phyloP scores from a whole-genome alignment of 139 green algal genomes.

The Deuterostichococcus epilithicus region DNA sequence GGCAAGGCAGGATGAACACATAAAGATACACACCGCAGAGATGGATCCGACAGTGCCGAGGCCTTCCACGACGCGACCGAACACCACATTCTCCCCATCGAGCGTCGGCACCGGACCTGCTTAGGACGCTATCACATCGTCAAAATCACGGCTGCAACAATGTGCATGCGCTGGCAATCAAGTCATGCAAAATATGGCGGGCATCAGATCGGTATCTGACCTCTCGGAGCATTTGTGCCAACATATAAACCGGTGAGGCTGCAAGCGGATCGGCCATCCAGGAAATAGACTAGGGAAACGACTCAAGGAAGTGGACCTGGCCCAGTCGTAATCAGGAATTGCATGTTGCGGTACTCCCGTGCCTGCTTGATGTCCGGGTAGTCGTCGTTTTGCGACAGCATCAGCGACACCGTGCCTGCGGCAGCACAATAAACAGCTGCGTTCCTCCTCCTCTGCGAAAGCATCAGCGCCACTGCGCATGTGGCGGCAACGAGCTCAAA shows the following conservation, averaged over 20 bases:
- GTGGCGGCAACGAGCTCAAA: not conserved
- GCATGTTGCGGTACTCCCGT: not conserved
- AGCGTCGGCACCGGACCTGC: slow-evolving; percentile 60
- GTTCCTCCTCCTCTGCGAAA: not conserved
- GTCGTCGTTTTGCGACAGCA: slow-evolving; percentile 57
- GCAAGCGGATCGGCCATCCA: no score
- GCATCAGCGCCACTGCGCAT: not conserved
- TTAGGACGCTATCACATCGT: not conserved
- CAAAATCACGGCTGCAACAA: not conserved
- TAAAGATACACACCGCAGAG: no score
- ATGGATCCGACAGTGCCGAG: slow-evolving; percentile 31
- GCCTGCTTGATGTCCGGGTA: slow-evolving; percentile 23
- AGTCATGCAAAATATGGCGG: not conserved
- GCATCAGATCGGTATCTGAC: not conserved
- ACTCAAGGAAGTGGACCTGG: not conserved
- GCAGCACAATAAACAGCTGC: not conserved
- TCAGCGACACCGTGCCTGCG: slow-evolving; percentile 51
- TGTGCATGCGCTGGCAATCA: not conserved
- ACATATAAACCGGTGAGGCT: no score
- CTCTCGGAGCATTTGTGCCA: not conserved
- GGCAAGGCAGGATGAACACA: no score
- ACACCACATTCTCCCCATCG: slow-evolving; percentile 70
- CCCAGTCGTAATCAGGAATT: slow-evolving; percentile 25
- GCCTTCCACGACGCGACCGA: slow-evolving; percentile 63
- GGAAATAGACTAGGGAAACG: no score